Evolutionary conservation across 441 rosid species (phyloP), one percentile per base, ranked within the genome.

Genomic region (Gossypium aridum): DNA sequence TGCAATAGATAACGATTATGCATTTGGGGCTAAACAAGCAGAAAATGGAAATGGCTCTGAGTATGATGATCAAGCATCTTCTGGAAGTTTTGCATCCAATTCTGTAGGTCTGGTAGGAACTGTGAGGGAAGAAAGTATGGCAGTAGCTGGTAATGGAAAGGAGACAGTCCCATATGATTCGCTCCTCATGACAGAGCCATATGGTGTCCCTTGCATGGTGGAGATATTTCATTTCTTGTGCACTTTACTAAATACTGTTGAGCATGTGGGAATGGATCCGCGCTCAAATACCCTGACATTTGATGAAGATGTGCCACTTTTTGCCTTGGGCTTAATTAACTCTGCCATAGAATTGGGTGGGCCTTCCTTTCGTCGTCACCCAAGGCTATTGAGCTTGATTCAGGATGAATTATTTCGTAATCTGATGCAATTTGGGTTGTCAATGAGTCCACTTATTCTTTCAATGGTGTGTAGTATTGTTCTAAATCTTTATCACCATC

Each of bases 261-360:
- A 90, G 84, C 85, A 86, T 67, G 81, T 79, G 83, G 92, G 86
- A 79, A 79, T 84, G 81, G 89, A 85, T 37, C 82, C 90, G 55
- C 82, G 84, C 77, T 82, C 90, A 80, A 89, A 87, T 76, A 81
- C 90, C 64, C 76, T 90, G 65, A 87, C 91, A 65, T 89, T 85
- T 83, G 93, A 90, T 23, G 96, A 90, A 85, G 93, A 90, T 80
- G 91, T 86, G 79, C 96, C 93, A 25, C 90, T 87, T 70, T 90
- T 90, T 86, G 96, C 93, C 19, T 78, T 90, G 91, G 86, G 89
- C 71, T 77, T 90, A 80, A 87, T 90, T 77, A 90, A 90, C 84
- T 90, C 96, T 34, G 89, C 93, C 45, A 83, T 89, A 72, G 96
- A 90, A 82, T 70, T 89, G 79, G 90, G 87, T 72, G 96, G 96